Base-by-base conservation (phyloP, 2,329 filamentous ascomycete species). In the Colletotrichum zoysiae region DNA sequence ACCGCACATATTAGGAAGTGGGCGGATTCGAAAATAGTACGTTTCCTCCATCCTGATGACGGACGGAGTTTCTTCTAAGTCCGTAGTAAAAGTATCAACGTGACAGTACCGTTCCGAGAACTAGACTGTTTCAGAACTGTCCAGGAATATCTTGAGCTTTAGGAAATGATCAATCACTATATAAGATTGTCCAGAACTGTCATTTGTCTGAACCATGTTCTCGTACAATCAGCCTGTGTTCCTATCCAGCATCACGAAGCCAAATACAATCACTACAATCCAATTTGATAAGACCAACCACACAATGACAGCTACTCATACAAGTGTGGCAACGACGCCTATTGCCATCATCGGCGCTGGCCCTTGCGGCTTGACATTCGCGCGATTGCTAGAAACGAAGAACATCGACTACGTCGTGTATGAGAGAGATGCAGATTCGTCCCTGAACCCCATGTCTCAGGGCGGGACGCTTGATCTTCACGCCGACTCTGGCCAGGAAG, bases 381-480 rank as follows among this genome's bases (percentile, higher is more conserved):
- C 80, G 33, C 78, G 79, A 30, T 80, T 87, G 16, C 83, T 89
- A 5, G 81, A 86, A 70, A 76, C 80, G 61, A 75, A 79, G 46
- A 71, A 75, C 62, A 76, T 83, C 51, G 77, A 76, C 3, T 79
- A 78, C 63, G 81, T 76, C 4, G 76, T 84, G 57, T 83, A 78
- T 46, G 82, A 84, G 50, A 79, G 80, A 18, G 66, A 75, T 1
- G 35, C n/a, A 12, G 42, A 59, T 46, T 46, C 62, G 2, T 46
- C 42, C 11, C 67, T 26, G 7, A 74, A 74, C 14, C 80, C 79
- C 12, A 78, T 76, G 1, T 62, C 73, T 0, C 74, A 74, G 2
- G 77, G 78, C 7, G 86, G 86, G 14, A 84, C 78, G 67, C 82
- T 89, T 3, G 87, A 89, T 74, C 79, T 89, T 1, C 86, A 89